Percentiles rank a stretch among this genome's conserved stretches.
Conservation (phyloP, 495 filamentous ascomycete genomes). For the Pyrenula aspistea region DNA sequence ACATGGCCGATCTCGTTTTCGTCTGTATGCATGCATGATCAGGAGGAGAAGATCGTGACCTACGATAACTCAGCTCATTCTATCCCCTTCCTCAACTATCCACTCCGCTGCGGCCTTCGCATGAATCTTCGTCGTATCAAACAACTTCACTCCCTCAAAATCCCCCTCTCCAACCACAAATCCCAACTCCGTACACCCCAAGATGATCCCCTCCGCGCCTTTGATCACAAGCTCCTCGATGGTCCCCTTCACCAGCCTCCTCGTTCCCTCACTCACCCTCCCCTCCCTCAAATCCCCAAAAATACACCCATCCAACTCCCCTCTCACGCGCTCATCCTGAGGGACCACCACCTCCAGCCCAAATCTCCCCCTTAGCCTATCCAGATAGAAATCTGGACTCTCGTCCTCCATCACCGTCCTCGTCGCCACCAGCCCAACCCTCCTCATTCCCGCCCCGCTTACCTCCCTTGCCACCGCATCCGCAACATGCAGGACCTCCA, state of each 20-base stretch:
- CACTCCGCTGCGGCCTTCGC: conserved; percentile 9
- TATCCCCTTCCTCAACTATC: not conserved
- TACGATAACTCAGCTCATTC: not conserved
- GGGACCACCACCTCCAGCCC: conserved; percentile 4
- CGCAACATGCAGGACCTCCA: conserved; percentile 12
- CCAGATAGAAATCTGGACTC: conserved; percentile 2
- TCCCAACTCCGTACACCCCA: conserved; percentile 13
- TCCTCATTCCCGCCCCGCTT: conserved; percentile 2
- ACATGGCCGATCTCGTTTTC: no score
- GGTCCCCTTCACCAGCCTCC: conserved; percentile 1
- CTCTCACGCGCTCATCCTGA: conserved; percentile 1
- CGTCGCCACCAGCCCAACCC: conserved; percentile 8
- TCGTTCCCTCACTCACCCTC: not conserved
- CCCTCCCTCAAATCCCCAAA: conserved; percentile 5
- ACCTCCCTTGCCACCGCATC: conserved; percentile 6
- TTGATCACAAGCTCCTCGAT: conserved; percentile 2
- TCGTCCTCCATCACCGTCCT: conserved; percentile 6
- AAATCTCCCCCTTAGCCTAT: not conserved
- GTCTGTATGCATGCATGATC: no score
- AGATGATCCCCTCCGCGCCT: conserved; percentile 8
- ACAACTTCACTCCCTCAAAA: conserved; percentile 2
- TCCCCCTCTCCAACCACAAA: conserved; percentile 8
- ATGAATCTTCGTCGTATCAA: conserved; percentile 11
- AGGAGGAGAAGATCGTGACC: no score
- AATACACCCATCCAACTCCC: conserved; percentile 3